Evolutionary conservation across 768 basidiomycete species (phyloP), one percentile per base, ranked within the genome.

Genomic region (Neoboletus magnificus): DNA sequence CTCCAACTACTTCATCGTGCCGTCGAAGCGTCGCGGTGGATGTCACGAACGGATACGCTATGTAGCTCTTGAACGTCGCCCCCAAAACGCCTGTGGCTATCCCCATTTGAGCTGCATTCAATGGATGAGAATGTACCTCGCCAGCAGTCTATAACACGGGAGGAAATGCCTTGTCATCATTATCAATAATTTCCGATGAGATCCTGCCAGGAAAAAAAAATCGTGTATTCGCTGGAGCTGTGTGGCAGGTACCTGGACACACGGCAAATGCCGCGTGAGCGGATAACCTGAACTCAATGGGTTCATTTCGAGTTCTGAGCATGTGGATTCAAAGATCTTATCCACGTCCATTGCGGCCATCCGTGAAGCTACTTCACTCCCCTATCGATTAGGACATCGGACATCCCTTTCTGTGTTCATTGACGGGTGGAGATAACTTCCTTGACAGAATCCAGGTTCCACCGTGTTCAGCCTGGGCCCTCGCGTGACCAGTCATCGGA

Each of bases 241-340:
- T 20, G 29, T 22, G 36, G 32, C 13, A 30, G 15, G 23, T 33
- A n/a, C n/a, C n/a, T n/a, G 16, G 23, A 5, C 7, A 41, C 3
- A 8, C 62, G 62, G 64, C 22, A 62, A 54, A 44, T 57, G 56
- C 66, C 64, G 59, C 20, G 42, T 35, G 36, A 41, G 25, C 35
- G 36, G 52, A 53, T 43, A 50, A 47, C n/a, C 36, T 9, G 45
- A 50, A 25, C 15, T 5, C 37, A 35, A 54, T 41, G 7, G 13
- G 18, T 30, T 25, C 3, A 23, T 33, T 35, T 10, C 39, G 20
- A 29, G 25, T 39, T 41, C 29, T 53, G 44, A 50, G 57, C 50
- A 59, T 59, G 39, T n/a, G 52, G 40, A 30, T 47, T 18, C 40
- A 44, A 23, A 46, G 33, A 45, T 55, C 36, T 49, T 18, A 46